These are phyloP conservation scores for Auricularia sp. DNA, from an alignment of 768 basidiomycete species.

Conservation along the genomic window DNA sequence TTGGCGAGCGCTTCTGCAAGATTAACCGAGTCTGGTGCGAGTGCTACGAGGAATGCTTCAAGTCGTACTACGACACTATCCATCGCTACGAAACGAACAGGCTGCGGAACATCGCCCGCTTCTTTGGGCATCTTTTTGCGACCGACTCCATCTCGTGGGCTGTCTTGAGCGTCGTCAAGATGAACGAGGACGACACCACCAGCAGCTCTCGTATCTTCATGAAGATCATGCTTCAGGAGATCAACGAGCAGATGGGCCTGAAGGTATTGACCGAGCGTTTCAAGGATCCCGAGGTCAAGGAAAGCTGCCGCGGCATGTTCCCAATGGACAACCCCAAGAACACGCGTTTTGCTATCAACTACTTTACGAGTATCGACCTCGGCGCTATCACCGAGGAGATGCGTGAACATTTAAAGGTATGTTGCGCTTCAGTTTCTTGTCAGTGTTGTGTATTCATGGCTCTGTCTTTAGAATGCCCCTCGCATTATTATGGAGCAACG, in stretches of 20 bases:
- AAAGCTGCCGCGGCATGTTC: conserved; percentile 77
- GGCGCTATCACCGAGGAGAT: conserved; percentile 90
- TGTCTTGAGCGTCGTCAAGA: conserved; percentile 70
- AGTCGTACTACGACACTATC: conserved; percentile 87
- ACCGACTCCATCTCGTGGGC: conserved; percentile 87
- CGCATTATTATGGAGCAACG: conserved; percentile 90
- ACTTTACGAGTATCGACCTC: conserved; percentile 91
- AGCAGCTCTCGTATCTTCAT: conserved; percentile 93
- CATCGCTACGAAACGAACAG: conserved; percentile 99
- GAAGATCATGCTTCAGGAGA: conserved; percentile 92
- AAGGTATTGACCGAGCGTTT: conserved; percentile 82
- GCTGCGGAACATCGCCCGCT: conserved; percentile 90
- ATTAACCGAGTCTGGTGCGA: conserved; percentile 93
- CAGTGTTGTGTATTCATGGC: conserved; percentile 2
- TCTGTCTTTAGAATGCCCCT: conserved; percentile 67
- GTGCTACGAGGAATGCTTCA: conserved; percentile 77
- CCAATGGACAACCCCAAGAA: conserved; percentile 94
- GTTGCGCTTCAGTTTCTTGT: conserved; percentile 16
- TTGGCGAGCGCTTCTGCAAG: conserved; percentile 94
- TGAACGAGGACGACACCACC: conserved; percentile 98
- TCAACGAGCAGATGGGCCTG: conserved; percentile 90
- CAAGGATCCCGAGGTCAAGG: conserved; percentile 72
- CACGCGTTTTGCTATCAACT: conserved; percentile 93
- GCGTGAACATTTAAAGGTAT: conserved; percentile 88
- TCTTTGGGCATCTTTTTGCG: conserved; percentile 88